Conservation (phyloP, 148 eudicot species). For the Euryodendron excelsum region DNA sequence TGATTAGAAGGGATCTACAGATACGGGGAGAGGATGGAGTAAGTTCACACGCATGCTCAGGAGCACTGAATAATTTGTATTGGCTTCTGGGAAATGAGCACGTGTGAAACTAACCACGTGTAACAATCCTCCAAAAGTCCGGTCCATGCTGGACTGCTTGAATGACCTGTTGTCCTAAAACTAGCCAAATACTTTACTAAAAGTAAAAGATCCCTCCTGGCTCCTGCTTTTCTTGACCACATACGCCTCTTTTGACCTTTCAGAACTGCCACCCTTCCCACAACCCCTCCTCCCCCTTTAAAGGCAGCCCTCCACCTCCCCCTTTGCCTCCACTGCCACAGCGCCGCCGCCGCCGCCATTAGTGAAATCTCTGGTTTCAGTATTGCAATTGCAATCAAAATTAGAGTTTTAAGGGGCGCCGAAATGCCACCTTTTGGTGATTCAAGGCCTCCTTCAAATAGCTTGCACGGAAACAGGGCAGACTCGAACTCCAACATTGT, state of each 20-base stretch:
- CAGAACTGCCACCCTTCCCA: not conserved
- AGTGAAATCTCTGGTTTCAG: no score
- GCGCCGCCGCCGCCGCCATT: no score
- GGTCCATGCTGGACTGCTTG: not conserved
- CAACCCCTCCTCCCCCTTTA: not conserved
- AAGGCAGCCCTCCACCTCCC: not conserved
- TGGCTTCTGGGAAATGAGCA: no score
- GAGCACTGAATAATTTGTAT: no score
- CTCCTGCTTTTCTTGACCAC: slow-evolving; percentile 1
- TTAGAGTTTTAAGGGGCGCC: not conserved
- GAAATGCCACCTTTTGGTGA: slow-evolving; percentile 38
- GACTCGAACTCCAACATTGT: slow-evolving; percentile 37
- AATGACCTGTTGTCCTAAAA: no score
- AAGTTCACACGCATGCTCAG: no score
- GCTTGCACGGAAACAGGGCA: slow-evolving; percentile 7
- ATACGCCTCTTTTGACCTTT: not conserved
- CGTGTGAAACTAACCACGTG: no score
- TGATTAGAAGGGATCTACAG: no score
- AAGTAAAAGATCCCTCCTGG: no score
- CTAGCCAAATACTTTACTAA: no score
- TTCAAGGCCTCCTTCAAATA: slow-evolving; percentile 33
- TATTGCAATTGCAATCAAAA: not conserved
- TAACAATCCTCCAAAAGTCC: not conserved
- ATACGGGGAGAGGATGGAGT: no score
- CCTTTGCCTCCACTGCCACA: not conserved